Evolutionary conservation across 192 early-diverging fungal species (phyloP).

Genomic region (Backusella tuberculispora): DNA sequence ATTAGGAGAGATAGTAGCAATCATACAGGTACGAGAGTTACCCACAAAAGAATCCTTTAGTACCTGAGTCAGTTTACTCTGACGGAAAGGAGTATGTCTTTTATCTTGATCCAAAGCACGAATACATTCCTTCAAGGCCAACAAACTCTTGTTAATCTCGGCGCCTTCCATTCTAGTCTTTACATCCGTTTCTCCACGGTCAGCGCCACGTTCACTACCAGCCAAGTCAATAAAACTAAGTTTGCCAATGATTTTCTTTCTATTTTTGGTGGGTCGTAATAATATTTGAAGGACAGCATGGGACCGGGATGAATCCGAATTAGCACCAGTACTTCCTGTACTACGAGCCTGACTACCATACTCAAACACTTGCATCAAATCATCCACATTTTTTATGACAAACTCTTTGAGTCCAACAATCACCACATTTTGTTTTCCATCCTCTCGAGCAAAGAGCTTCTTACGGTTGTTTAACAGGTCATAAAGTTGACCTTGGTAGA

Average conservation of each 20-base stretch:
- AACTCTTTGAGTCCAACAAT: slow-evolving; percentile 89
- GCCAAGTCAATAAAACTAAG: slow-evolving; percentile 98
- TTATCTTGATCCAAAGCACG: slow-evolving; percentile 94
- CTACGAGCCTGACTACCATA: slow-evolving; percentile 87
- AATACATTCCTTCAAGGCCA: slow-evolving; percentile 98
- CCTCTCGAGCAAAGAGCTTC: slow-evolving; percentile 92
- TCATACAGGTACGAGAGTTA: slow-evolving; percentile 97
- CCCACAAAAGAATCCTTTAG: slow-evolving; percentile 99
- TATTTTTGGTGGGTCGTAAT: slow-evolving; percentile 69
- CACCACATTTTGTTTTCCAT: slow-evolving; percentile 93
- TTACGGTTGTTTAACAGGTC: slow-evolving; percentile 93
- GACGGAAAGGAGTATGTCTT: slow-evolving; percentile 95
- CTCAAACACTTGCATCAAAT: slow-evolving; percentile 93
- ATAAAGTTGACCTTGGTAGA: slow-evolving; percentile 95
- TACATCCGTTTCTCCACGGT: slow-evolving; percentile 91
- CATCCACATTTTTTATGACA: slow-evolving; percentile 81
- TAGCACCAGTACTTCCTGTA: slow-evolving; percentile 96
- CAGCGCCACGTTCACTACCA: slow-evolving; percentile 96
- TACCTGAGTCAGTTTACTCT: slow-evolving; percentile 95
- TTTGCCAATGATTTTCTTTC: slow-evolving; percentile 75
- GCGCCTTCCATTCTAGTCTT: slow-evolving; percentile 98
- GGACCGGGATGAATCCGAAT: slow-evolving; percentile 94
- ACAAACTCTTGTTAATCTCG: slow-evolving; percentile 98
- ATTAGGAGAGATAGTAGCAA: slow-evolving; percentile 97
- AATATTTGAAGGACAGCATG: slow-evolving; percentile 97